A percentile compares a stretch with the other conserved stretches of the same genome.
Conservation (phyloP, 2,329 filamentous ascomycete species). For the Colletotrichum sp. region DNA sequence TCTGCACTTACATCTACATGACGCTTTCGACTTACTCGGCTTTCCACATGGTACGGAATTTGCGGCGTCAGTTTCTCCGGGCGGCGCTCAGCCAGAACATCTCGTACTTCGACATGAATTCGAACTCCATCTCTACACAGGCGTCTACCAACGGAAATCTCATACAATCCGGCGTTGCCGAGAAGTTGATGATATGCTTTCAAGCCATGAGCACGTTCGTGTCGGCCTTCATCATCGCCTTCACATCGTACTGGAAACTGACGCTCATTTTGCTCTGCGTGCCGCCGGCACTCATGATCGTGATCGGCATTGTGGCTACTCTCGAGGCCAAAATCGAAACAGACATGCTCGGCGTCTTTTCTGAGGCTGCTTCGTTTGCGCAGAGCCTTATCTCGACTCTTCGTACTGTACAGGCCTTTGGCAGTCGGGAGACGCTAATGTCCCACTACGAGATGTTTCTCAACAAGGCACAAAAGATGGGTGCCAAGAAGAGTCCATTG, state of each 20-base stretch:
- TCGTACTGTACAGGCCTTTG: conserved; percentile 18
- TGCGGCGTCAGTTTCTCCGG: background rate
- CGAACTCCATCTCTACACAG: conserved; percentile 42
- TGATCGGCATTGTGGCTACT: conserved; percentile 23
- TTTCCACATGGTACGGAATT: background rate
- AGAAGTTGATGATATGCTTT: conserved; percentile 41
- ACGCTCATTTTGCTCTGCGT: conserved; percentile 35
- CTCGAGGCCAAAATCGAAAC: conserved; percentile 28
- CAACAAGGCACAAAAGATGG: background rate
- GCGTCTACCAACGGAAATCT: conserved; percentile 47
- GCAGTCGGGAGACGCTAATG: background rate
- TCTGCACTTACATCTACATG: background rate
- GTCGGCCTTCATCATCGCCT: conserved; percentile 40
- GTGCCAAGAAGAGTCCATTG: conserved; percentile 27
- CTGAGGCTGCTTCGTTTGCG: conserved; percentile 27
- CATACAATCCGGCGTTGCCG: conserved; percentile 42
- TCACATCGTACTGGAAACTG: conserved; percentile 45
- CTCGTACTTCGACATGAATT: conserved; percentile 7
- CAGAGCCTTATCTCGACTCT: conserved; percentile 25
- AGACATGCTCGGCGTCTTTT: conserved; percentile 27
- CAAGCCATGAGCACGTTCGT: conserved; percentile 40
- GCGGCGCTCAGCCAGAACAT: background rate
- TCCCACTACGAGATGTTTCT: conserved; percentile 7
- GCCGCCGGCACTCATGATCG: background rate
- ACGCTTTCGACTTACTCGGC: background rate